Evolutionary conservation across 2,329 filamentous ascomycete genomes (phyloP), one percentile per base, ranked within the genome.

Genomic region (Penicillium concentricum): DNA sequence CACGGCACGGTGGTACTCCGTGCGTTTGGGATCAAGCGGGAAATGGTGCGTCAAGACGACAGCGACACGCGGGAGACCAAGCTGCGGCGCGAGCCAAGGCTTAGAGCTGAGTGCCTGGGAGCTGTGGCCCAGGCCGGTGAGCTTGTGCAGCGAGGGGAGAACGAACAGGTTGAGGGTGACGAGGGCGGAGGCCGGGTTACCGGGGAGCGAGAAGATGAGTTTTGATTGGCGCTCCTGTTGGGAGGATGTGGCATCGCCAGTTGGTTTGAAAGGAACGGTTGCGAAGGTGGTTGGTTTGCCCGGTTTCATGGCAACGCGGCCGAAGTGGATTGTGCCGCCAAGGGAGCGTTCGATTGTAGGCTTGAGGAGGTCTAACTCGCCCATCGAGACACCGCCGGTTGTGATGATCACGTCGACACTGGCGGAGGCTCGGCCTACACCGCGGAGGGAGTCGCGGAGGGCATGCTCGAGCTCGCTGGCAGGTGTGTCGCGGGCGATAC

Each of bases 221-320:
- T 90, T 92, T 1, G 77, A 78, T 24, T 85, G 74, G 44, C 86
- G 82, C 39, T 83, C 78, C 59, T 83, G 82, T 57, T 84, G 79
- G 6, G 35, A 49, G 26, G 51, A 45, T 35, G 30, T 54, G n/a
- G 63, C n/a, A 83, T 79, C 1, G 65, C 65, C 15, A 66, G 58
- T 15, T 66, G 71, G 67, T 62, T 87, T 87, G 69, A 83, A 78
- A 0, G 90, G 87, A 0, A 97, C 83, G 0, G 91, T 97, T 2
- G 94, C 94, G 73, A 99, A 99, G 0, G 94, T 99, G 0, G 92
- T 97, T 2, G 94, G 94, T 75, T 97, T 99, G 5, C 94, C 94
- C 0, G 94, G 94, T 78, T 99, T 99, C 94, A 99, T 97, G 53
- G 88, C 85, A 3, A 99, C 94, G 3, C 94, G 88, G 24, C 94